Evolutionary conservation across 768 basidiomycete species (phyloP), one percentile per base, ranked within the genome.

Genomic region (Psilocybe azurescens): DNA sequence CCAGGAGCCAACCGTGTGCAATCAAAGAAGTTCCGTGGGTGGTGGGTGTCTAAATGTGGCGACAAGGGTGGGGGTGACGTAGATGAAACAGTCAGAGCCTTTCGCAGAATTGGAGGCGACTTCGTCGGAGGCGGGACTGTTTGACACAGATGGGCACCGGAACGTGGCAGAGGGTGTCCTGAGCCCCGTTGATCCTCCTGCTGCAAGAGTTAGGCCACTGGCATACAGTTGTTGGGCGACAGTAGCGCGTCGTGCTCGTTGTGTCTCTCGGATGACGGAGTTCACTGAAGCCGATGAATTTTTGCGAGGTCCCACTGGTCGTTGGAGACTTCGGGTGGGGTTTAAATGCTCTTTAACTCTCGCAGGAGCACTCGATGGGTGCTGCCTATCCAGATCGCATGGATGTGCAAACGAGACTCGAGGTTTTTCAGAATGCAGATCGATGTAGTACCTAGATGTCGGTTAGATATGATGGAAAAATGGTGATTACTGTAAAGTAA

Each of bases 191-290:
- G 39, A 16, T 53, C 41, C 13, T 44, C 24, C 18, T 39, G 44
- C 16, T 18, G 53, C 36, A 7, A 68, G 52, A 24, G 47, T 53
- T 13, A 70, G 52, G 24, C 68, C 67, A 46, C 70, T 72, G 14
- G 72, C 70, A 48, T 73, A 73, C 18, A 71, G 41, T 44, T 68
- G 70, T 53, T 73, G 72, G 7, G 70, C 72, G n/a, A 66, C 68
- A 9, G 69, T 70, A 16, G 64, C 63, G 16, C 69, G 67, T 56
- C 69, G 63, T 9, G 62, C 55, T 13, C 67, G 49, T 44, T 64
- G 58, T 3, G 60, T 47, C 49, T 65, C 52, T 30, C 58, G 64
- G 16, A 54, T 20, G 24, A 48, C 36, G 28, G 52, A 48, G 16
- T 48, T 66, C 29, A 60, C 8, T 14, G 62, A 59, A 16, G 62